Evolutionary conservation across 352 stramenopile genomes (phyloP).

Genomic region (Pythium utonaiense): DNA sequence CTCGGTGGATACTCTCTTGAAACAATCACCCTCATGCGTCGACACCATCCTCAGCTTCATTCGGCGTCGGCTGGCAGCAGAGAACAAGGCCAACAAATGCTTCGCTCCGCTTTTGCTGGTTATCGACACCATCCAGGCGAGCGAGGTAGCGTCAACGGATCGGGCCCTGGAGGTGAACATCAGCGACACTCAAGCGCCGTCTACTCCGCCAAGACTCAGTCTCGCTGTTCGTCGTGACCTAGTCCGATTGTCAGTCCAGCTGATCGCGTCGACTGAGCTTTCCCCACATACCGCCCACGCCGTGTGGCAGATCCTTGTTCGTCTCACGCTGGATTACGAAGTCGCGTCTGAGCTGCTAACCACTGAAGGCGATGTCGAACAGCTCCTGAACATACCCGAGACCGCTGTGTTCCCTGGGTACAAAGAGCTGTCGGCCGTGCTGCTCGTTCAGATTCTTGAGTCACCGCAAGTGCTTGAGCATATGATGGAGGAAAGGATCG

Average conservation of each 20-base stretch:
- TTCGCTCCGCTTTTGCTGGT: conserved; percentile 58
- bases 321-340: conserved; percentile 69
- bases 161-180: not conserved
- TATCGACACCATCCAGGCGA: conserved; percentile 47
- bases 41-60: conserved; percentile 46
- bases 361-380: conserved; percentile 47
- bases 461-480: conserved; percentile 82
- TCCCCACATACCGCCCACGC: conserved; percentile 48
- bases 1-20: conserved; percentile 27
- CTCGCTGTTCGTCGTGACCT: conserved; percentile 3
- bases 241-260: conserved; percentile 14
- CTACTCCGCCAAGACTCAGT: conserved; percentile 13
- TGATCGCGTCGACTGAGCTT: conserved; percentile 21
- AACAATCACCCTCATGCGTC: conserved; percentile 42
- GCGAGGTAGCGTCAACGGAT: not conserved
- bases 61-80: conserved; percentile 5
- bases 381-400: conserved; percentile 46
- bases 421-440: conserved; percentile 60
- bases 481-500: conserved; percentile 86
- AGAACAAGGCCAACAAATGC: conserved; percentile 29
- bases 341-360: conserved; percentile 57
- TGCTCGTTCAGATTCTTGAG: conserved; percentile 75
- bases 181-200: not conserved
- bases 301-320: conserved; percentile 67
- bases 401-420: conserved; percentile 59